phyloP scores from a whole-genome alignment of 345 rosid species.

The Triadica sebifera region DNA sequence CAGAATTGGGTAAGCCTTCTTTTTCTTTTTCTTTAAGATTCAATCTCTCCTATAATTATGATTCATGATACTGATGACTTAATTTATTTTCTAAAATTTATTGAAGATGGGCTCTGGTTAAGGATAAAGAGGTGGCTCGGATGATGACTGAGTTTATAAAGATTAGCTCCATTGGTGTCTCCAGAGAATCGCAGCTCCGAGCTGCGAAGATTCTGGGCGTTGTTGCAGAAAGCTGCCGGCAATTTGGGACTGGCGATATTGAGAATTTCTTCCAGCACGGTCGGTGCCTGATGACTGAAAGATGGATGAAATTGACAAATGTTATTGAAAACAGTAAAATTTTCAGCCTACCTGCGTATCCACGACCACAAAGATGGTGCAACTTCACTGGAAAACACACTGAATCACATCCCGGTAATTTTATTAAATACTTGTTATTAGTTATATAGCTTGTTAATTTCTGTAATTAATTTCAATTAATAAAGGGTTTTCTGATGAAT shows the following conservation, averaged over 20 bases:
- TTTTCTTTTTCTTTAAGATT: not conserved
- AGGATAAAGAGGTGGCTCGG: constrained; percentile 58
- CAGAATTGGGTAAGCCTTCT: constrained; percentile 63
- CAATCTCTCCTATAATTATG: too few relatives aligned
- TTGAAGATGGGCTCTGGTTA: constrained; percentile 83
- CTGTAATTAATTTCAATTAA: not conserved
- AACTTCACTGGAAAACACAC: constrained; percentile 42
- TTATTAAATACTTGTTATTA: not conserved
- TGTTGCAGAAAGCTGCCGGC: constrained; percentile 35
- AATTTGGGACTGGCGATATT: constrained; percentile 10
- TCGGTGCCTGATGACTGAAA: constrained; percentile 43
- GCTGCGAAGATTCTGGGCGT: constrained; percentile 64
- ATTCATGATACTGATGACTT: not conserved
- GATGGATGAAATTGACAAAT: constrained; percentile 64
- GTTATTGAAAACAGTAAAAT: constrained; percentile 36
- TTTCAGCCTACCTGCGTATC: constrained; percentile 55
- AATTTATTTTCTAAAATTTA: not conserved
- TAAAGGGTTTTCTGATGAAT: too few relatives aligned
- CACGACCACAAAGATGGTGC: constrained; percentile 52
- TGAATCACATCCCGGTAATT: constrained; percentile 57
- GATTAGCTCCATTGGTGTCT: constrained; percentile 65
- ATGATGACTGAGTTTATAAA: constrained; percentile 61
- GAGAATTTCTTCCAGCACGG: constrained; percentile 59
- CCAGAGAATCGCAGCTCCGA: constrained; percentile 78
- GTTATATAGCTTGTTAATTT: not conserved